Conservation (phyloP, 2,329 filamentous ascomycete genomes). For the Colletotrichum sp. region DNA sequence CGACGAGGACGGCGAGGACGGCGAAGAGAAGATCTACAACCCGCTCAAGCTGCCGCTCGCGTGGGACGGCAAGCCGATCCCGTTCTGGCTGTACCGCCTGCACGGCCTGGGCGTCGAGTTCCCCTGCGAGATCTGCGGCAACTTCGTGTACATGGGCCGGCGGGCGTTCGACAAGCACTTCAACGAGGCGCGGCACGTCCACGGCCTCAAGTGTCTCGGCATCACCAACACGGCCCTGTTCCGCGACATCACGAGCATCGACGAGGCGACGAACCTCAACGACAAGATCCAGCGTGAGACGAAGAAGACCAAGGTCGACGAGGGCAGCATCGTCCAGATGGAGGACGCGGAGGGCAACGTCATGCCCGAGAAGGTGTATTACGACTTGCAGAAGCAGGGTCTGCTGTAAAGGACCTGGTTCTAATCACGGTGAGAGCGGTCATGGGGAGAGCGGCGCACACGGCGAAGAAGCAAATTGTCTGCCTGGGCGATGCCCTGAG, state of each 20-base stretch:
- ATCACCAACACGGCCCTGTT: conserved; percentile 92
- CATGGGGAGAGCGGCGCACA: background rate
- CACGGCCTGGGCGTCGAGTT: conserved; percentile 96
- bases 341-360: conserved; percentile 97
- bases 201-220: conserved; percentile 91
- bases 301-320: conserved; percentile 76
- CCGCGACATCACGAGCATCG: conserved; percentile 90
- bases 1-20: conserved; percentile 75
- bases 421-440: background rate
- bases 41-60: conserved; percentile 93
- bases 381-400: conserved; percentile 92
- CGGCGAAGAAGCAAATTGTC: background rate
- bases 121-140: conserved; percentile 94
- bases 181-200: conserved; percentile 90
- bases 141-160: conserved; percentile 98
- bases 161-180: conserved; percentile 99
- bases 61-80: conserved; percentile 99
- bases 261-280: conserved; percentile 88
- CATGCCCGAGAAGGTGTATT: conserved; percentile 98
- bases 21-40: conserved; percentile 93
- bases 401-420: conserved; percentile 60
- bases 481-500: background rate
- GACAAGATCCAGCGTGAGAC: conserved; percentile 90
- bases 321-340: conserved; percentile 94
- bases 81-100: conserved; percentile 97